Evolutionary conservation across 331 rosid species (phyloP), one percentile per base, ranked within the genome.

Genomic region (Pyracantha coccinea): DNA sequence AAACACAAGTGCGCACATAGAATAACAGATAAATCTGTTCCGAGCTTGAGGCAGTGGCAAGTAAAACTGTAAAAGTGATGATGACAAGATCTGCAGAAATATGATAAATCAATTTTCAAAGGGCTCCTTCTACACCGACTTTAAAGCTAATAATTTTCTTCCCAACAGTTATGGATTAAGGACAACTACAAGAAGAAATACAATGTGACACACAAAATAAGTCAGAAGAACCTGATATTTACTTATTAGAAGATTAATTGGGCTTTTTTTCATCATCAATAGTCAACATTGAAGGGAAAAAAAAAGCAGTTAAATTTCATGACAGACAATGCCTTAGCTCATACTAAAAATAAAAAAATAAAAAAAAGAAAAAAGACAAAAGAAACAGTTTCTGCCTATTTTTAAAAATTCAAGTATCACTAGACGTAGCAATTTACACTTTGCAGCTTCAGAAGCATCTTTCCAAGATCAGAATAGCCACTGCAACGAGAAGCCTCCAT

Each of bases 401-500:
- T 76, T 78, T 45, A 44, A 75, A 71, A 82, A 58, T 16, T 72
- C 2, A 72, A 13, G 58, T 66, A 86, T 86, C 86, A 84, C 77
- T 73, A 82, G 74, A 74, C 73, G 83, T 62, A 63, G 83, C 73
- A 89, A 78, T 78, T 89, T 92, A 94, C 99, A 83, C 81, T 94
- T 75, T 85, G 91, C 85, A 94, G 87, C 89, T 86, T 94, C 80
- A 82, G 77, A 80, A 94, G 97, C 93, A 94, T 90, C 85, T 87
- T 90, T 79, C 99, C 97, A 70, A 92, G 89, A 79, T 89, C 96
- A 53, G 89, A 85, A 90, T 94, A 94, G 77, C 88, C 92, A 68
- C 73, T 81, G 76, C 90, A 87, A 59, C 73, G 89, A 81, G 99
- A 94, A 83, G 95, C 96, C 87, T 87, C 97, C 92, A 87, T 89